A percentile compares a stretch with the other conserved stretches of the same genome.
Evolutionary conservation across 1,284 basidiomycete species (phyloP).

Genomic region (Ceratobasidium sp.): DNA sequence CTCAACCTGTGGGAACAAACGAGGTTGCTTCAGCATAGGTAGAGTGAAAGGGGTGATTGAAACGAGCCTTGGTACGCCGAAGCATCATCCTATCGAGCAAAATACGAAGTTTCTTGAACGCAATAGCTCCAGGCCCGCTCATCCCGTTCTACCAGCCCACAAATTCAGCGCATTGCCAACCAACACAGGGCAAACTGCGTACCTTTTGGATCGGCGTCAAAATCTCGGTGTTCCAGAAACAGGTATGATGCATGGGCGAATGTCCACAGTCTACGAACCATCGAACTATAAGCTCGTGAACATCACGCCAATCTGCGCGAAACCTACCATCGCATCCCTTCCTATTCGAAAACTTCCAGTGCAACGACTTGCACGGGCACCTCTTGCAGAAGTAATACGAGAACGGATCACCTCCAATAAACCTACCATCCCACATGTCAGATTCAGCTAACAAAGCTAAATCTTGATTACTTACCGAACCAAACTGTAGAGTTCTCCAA

Average conservation of each 20-base stretch:
- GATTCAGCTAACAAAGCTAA: background rate
- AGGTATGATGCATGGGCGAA: constrained; percentile 90
- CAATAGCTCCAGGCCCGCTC: constrained; percentile 75
- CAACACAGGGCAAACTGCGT: constrained; percentile 51
- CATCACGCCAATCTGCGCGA: background rate
- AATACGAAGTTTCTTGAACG: constrained; percentile 91
- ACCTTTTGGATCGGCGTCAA: constrained; percentile 91
- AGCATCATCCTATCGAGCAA: constrained; percentile 97
- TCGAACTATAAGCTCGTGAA: background rate
- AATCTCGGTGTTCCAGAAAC: constrained; percentile 93
- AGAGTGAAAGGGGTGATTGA: background rate
- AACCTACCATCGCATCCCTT: constrained; percentile 81
- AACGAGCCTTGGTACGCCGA: constrained; percentile 76
- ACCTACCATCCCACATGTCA: constrained; percentile 55
- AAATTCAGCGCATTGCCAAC: background rate
- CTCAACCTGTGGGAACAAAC: constrained; percentile 71
- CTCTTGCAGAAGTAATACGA: constrained; percentile 92
- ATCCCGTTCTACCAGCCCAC: constrained; percentile 63
- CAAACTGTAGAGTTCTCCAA: constrained; percentile 97
- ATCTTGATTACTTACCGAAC: constrained; percentile 61
- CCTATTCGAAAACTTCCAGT: constrained; percentile 90
- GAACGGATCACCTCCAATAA: constrained; percentile 91
- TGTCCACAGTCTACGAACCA: constrained; percentile 79
- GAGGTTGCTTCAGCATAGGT: background rate
- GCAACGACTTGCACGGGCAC: constrained; percentile 88